Conservation (phyloP, 768 basidiomycete species). For the Paxillus ammoniavirescens region DNA sequence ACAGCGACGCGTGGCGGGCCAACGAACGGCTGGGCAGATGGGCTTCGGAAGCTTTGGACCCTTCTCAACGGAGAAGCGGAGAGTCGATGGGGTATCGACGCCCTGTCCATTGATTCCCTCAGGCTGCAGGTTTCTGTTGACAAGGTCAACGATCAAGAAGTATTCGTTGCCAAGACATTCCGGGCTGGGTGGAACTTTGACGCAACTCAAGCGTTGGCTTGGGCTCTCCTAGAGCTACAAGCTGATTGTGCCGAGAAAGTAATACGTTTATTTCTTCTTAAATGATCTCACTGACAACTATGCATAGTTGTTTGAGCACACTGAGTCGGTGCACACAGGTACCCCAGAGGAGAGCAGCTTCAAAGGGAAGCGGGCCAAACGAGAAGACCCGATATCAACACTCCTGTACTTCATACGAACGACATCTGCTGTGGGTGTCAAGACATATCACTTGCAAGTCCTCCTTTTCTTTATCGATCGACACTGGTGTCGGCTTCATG, state of each 20-base stretch:
- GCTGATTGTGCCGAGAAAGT: conserved; percentile 77
- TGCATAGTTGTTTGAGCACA: conserved; percentile 58
- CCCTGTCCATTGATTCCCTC: conserved; percentile 62
- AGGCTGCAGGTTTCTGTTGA: conserved; percentile 47
- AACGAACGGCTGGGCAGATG: conserved; percentile 42
- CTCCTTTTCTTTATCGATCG: conserved; percentile 83
- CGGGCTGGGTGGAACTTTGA: conserved; percentile 74
- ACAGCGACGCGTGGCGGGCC: conserved; percentile 35
- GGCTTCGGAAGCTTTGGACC: conserved; percentile 52
- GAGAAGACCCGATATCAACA: conserved; percentile 57
- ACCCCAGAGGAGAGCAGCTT: conserved; percentile 30
- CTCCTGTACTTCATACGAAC: conserved; percentile 52
- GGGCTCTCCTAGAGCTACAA: conserved; percentile 78
- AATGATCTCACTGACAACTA: neutral
- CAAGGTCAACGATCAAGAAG: conserved; percentile 22
- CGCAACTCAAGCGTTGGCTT: conserved; percentile 64
- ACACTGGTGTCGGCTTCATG: conserved; percentile 68
- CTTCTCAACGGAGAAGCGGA: conserved; percentile 62
- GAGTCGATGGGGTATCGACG: conserved; percentile 61
- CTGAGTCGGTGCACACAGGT: conserved; percentile 50
- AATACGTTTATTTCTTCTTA: conserved; percentile 9
- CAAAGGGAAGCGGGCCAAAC: conserved; percentile 50
- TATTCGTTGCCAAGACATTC: conserved; percentile 68
- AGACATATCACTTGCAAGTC: conserved; percentile 63
- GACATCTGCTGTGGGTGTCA: conserved; percentile 30